Base-by-base conservation (phyloP, 192 early-diverging fungal genomes). In the Coemansia sp. region DNA sequence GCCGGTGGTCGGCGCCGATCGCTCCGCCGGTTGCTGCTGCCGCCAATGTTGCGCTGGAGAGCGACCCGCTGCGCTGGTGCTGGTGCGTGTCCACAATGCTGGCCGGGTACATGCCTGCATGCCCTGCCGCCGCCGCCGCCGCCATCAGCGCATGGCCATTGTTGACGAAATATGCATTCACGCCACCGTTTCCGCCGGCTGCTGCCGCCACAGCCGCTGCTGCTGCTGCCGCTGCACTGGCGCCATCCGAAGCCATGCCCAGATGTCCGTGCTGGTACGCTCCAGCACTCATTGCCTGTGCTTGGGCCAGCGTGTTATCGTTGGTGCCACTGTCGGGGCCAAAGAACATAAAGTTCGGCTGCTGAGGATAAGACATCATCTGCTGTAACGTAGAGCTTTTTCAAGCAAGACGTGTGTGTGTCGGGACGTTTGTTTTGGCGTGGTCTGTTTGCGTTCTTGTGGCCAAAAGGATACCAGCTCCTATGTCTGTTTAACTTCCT, bases 341-440 rank as follows among this genome's bases (percentile, higher is more conserved):
- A 60, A 81, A 69, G 44, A 83, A 75, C 18, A 72, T 24, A 60
- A 77, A 63, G 62, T 68, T 76, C 20, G 71, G 44, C 33, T 70
- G 75, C 20, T 62, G 61, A n/a, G 74, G 46, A 45, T 71, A 77
- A 38, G 80, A 52, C 75, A 77, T 76, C 43, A 63, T 59, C 57
- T 34, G 35, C 57, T 53, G 51, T 21, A 53, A 53, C 51, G 26
- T 53, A 26, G 24, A 53, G 44, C 51, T 53, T 3, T 24, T 53
- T 23, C 51, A 53, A 53, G 16, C 44, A 46, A 46, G 16, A 46
- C 7, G 12, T 18, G 44, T 5, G 1, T 14, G 44, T 14, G 18
- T 6, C 1, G 44, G 44, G 44, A 30, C 3, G 30, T 30, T 49
- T 49, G 5, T 23, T 53, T 53, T 46, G 44, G 44, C 18, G 44